These are phyloP conservation scores for Nymphaea thermarum DNA, from an alignment of 164 flowering plant species.

Conservation along the genomic window DNA sequence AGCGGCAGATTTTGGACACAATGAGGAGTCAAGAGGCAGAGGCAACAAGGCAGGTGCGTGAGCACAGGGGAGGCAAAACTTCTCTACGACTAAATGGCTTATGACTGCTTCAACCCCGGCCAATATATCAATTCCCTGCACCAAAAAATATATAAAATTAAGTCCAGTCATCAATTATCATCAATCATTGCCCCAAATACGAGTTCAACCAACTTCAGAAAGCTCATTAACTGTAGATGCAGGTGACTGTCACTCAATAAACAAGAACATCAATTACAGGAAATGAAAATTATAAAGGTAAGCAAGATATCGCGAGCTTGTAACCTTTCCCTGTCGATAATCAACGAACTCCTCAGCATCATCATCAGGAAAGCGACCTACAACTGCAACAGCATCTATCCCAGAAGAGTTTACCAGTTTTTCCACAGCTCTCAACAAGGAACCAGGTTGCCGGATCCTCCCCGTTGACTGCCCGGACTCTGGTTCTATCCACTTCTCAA, in stretches of 20 bases:
- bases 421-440: conserved; percentile 62
- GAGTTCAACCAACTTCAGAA: no score
- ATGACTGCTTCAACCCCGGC: conserved; percentile 88
- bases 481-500: conserved; percentile 75
- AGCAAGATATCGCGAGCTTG: background rate
- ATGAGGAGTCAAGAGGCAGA: conserved; percentile 32
- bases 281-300: background rate
- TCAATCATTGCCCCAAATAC: no score
- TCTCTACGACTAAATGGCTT: conserved; percentile 79
- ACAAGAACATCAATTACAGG: background rate
- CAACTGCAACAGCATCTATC: conserved; percentile 81
- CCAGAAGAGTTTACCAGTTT: conserved; percentile 26
- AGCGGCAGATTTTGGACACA: conserved; percentile 75
- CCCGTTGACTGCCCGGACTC: conserved; percentile 75
- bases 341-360: conserved; percentile 48
- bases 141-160: no score
- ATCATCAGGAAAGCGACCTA: conserved; percentile 86
- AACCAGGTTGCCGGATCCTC: conserved; percentile 58
- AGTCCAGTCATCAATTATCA: no score
- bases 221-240: no score
- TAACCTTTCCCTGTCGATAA: conserved; percentile 69
- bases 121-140: conserved; percentile 67
- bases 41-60: conserved; percentile 80
- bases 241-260: no score
- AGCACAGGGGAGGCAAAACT: conserved; percentile 84